Evolutionary conservation across 257 asterid species (phyloP).

Genomic region (Craterostigma plantagineum): DNA sequence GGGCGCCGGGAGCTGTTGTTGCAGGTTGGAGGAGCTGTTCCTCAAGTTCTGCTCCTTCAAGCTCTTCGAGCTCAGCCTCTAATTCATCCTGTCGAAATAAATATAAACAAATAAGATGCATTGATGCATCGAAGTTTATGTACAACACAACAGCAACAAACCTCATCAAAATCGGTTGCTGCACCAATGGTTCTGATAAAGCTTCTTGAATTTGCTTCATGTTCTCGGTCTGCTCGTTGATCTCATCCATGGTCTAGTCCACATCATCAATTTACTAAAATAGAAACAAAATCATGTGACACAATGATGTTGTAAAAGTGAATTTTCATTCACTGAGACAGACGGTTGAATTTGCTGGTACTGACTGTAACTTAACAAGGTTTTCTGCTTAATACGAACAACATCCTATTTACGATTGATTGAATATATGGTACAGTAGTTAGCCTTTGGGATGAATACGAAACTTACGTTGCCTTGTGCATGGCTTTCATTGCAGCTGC

Average conservation of each 20-base stretch:
- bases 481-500: conserved; percentile 85
- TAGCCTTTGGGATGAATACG: not conserved
- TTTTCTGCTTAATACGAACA: too few species aligned
- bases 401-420: too few species aligned
- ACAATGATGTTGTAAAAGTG: too few species aligned
- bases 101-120: not conserved
- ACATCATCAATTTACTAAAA: conserved; percentile 63
- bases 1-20: conserved; percentile 50
- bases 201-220: conserved; percentile 78
- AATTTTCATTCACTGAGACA: too few species aligned
- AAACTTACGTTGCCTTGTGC: conserved; percentile 69
- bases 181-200: conserved; percentile 52
- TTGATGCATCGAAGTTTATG: not conserved
- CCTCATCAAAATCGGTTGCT: conserved; percentile 76
- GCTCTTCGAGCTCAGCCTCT: conserved; percentile 79
- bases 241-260: conserved; percentile 84
- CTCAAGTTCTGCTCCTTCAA: conserved; percentile 66
- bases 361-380: too few species aligned
- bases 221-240: conserved; percentile 75
- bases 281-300: conserved; percentile 2
- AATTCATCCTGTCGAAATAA: conserved; percentile 31
- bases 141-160: conserved; percentile 8
- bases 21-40: conserved; percentile 74
- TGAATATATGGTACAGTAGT: too few species aligned
- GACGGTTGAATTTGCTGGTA: too few species aligned